Conservation (phyloP, 352 stramenopile genomes). For the Globisporangium takayamanum region DNA sequence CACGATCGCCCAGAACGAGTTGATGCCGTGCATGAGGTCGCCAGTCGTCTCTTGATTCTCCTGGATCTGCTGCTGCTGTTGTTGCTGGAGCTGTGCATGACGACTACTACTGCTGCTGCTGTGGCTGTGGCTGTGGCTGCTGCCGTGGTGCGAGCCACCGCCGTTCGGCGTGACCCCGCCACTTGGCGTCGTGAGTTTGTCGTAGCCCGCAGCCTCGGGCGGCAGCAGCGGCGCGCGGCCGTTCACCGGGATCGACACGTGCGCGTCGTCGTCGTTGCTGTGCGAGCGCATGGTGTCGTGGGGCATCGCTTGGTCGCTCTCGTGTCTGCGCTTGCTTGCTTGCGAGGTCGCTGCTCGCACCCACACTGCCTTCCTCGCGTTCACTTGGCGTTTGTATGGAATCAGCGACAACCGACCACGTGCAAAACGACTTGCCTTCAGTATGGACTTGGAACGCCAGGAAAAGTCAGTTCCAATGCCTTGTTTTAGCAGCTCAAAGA, state of each 20-base stretch:
- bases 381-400: conserved; percentile 3
- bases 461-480: conserved; percentile 6
- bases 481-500: too few species aligned
- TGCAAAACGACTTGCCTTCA: background rate
- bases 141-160: conserved; percentile 7
- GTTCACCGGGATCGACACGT: conserved; percentile 29
- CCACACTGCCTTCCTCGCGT: background rate
- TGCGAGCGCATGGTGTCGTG: conserved; percentile 12
- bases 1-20: conserved; percentile 84
- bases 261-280: conserved; percentile 5
- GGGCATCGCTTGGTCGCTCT: conserved; percentile 1
- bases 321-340: background rate
- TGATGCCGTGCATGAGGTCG: conserved; percentile 83
- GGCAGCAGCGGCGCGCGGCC: conserved; percentile 26
- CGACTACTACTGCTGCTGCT: conserved; percentile 9
- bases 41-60: conserved; percentile 33
- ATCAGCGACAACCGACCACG: background rate
- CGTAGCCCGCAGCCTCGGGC: conserved; percentile 24
- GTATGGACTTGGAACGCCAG: background rate
- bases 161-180: conserved; percentile 13
- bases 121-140: conserved; percentile 1
- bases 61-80: conserved; percentile 13
- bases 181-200: conserved; percentile 55
- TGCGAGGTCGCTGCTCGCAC: background rate
- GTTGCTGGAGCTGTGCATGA: conserved; percentile 10